phyloP scores from a whole-genome alignment of 495 filamentous ascomycete species.

The Trichoderma virens region DNA sequence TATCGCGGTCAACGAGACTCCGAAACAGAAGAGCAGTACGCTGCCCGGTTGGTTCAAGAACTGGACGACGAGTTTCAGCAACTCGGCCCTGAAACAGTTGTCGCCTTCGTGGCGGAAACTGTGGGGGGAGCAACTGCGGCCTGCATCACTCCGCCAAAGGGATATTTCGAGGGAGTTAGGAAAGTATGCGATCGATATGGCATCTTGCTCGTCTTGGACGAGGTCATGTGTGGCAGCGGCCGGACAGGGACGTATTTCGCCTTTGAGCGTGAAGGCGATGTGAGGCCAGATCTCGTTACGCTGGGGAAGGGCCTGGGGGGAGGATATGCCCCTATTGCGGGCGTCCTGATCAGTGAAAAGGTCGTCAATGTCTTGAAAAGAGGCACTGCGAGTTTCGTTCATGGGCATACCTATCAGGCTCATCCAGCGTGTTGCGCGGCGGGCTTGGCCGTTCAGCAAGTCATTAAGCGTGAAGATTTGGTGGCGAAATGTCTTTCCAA shows the following conservation, averaged over 20 bases:
- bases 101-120: constrained; percentile 64
- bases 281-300: constrained; percentile 46
- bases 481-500: constrained; percentile 43
- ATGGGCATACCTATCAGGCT: constrained; percentile 57
- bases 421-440: constrained; percentile 54
- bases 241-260: constrained; percentile 52
- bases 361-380: constrained; percentile 48
- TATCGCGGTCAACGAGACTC: constrained; percentile 31
- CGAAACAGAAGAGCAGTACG: constrained; percentile 30
- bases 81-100: constrained; percentile 56
- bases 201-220: constrained; percentile 60
- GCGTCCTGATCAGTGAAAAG: constrained; percentile 44
- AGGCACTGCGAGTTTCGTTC: constrained; percentile 50
- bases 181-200: constrained; percentile 53
- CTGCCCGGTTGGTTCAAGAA: constrained; percentile 46
- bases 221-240: constrained; percentile 66
- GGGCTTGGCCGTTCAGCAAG: constrained; percentile 51
- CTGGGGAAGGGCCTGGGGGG: constrained; percentile 65
- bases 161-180: constrained; percentile 56
- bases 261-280: constrained; percentile 45
- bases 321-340: constrained; percentile 57
- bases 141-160: constrained; percentile 49
- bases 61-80: constrained; percentile 60
- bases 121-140: constrained; percentile 45
- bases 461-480: constrained; percentile 48